These are phyloP conservation scores for Clavispora fructus DNA, from an alignment of 805 yeast species.

Conservation along the genomic window DNA sequence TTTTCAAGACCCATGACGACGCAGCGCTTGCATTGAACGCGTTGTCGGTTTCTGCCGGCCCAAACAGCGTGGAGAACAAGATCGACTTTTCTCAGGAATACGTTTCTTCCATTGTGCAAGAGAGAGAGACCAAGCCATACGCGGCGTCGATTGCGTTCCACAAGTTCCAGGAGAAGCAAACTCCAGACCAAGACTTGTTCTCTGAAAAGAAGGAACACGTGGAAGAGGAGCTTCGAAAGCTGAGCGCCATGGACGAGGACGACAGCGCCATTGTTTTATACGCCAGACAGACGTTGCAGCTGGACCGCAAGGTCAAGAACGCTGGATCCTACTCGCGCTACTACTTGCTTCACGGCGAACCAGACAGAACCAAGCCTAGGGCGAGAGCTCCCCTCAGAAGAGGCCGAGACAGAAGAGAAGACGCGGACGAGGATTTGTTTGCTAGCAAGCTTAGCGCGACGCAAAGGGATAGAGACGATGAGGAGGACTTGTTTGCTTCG, in stretches of 20 bases:
- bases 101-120: conserved; percentile 25
- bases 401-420: conserved; percentile 7
- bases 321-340: conserved; percentile 58
- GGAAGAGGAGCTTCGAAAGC: conserved; percentile 9
- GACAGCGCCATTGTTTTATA: conserved; percentile 31
- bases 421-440: conserved; percentile 21
- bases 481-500: conserved; percentile 33
- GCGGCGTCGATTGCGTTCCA: conserved; percentile 30
- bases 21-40: conserved; percentile 33
- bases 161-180: conserved; percentile 14
- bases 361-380: conserved; percentile 36
- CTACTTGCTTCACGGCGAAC: conserved; percentile 69
- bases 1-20: conserved; percentile 42
- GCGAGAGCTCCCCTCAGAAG: conserved; percentile 4
- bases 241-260: conserved; percentile 34
- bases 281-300: conserved; percentile 46
- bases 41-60: conserved; percentile 22
- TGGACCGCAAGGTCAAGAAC: conserved; percentile 54
- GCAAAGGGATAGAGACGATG: conserved; percentile 15
- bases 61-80: background rate
- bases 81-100: conserved; percentile 14
- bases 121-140: conserved; percentile 38
- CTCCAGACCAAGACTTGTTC: conserved; percentile 9
- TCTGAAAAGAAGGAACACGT: conserved; percentile 6
- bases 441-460: conserved; percentile 15